phyloP scores from a whole-genome alignment of 176 grass and related monocot genomes.

The Elaeis guineensis region DNA sequence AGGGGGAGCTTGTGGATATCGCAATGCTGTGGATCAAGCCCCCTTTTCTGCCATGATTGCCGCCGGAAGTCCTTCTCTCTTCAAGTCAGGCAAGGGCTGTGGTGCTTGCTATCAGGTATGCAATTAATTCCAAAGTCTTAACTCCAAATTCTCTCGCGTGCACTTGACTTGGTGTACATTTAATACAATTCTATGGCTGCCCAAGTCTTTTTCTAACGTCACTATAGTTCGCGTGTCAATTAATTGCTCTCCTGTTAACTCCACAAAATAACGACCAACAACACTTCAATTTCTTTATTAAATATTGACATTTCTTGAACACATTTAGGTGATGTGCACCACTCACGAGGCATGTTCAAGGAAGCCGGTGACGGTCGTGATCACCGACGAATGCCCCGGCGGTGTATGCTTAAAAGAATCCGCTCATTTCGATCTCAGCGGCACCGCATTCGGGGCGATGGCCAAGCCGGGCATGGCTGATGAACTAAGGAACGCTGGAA shows the following conservation, averaged over 20 bases:
- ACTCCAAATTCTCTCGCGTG: constrained; percentile 16
- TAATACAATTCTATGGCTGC: neutral
- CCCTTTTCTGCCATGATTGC: constrained; percentile 70
- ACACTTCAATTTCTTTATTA: too few species aligned
- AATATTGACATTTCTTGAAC: constrained; percentile 16
- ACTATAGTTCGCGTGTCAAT: too few species aligned
- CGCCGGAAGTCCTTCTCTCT: constrained; percentile 57
- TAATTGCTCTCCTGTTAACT: too few species aligned
- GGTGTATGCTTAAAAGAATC: constrained; percentile 27
- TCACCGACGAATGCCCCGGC: constrained; percentile 56
- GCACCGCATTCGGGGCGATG: constrained; percentile 74
- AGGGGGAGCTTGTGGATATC: constrained; percentile 92
- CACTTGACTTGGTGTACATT: constrained; percentile 15
- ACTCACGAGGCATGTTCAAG: constrained; percentile 40
- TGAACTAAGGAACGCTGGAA: constrained; percentile 43
- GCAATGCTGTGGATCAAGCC: constrained; percentile 33
- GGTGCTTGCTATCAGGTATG: constrained; percentile 83
- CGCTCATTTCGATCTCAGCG: constrained; percentile 79
- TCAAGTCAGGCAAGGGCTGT: constrained; percentile 62
- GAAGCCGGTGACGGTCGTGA: constrained; percentile 61
- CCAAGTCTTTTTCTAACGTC: too few species aligned
- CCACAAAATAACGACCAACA: too few species aligned
- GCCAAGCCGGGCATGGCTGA: constrained; percentile 45
- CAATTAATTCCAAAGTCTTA: constrained; percentile 5
- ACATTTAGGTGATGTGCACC: constrained; percentile 54